Evolutionary conservation across 202 grass and related monocot genomes (phyloP).

Genomic region (Elaeis oleifera): DNA sequence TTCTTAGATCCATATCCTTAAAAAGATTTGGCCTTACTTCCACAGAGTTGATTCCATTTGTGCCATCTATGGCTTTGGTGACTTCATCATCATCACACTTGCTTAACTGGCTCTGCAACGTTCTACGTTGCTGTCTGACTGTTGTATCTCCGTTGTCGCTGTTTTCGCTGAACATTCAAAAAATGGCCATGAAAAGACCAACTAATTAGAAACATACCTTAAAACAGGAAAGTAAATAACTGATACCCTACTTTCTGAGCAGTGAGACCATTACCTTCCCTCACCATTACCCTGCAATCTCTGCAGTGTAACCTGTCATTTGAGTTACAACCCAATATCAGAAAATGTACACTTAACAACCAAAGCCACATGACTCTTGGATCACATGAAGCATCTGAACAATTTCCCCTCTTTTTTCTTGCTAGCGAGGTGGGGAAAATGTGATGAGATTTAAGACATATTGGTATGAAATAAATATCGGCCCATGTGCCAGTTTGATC

Average conservation of each 20-base stretch:
- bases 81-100: constrained; percentile 47
- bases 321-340: background rate
- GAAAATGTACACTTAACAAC: background rate
- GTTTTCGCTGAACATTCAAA: constrained; percentile 24
- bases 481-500: constrained; percentile 15
- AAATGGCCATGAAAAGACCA: constrained; percentile 18
- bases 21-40: constrained; percentile 41
- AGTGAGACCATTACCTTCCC: constrained; percentile 37
- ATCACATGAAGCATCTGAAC: too few species aligned
- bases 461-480: constrained; percentile 10
- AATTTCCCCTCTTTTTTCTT: background rate
- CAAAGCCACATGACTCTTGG: background rate
- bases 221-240: background rate
- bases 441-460: constrained; percentile 8
- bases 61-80: constrained; percentile 37
- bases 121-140: constrained; percentile 32
- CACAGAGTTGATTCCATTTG: constrained; percentile 28
- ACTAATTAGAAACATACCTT: background rate
- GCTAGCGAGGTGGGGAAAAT: constrained; percentile 2
- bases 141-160: constrained; percentile 38
- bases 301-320: constrained; percentile 93
- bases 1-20: constrained; percentile 1
- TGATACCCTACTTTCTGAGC: too few species aligned
- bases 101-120: constrained; percentile 68
- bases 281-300: constrained; percentile 65